Base-by-base conservation (phyloP, 1,139 yeast genomes). In the Debaryomyces singareniensis region DNA sequence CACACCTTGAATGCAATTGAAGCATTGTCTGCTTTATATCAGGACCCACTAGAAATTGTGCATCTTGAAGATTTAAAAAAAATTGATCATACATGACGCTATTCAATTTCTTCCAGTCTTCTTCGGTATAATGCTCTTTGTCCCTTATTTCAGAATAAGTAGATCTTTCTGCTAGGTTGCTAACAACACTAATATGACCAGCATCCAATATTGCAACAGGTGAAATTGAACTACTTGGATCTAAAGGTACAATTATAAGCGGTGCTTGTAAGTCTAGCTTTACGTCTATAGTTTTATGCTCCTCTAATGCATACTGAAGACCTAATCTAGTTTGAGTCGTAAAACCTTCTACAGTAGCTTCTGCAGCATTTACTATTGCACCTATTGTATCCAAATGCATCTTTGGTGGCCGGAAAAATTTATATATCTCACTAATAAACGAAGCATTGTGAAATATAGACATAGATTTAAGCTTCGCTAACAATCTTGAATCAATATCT, bases 201-300 rank as follows among this genome's bases (percentile, higher is more conserved):
- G 97, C 96, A 68, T 93, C 98, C 34, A 93, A 66, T 10, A 91
- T 75, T 4, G 91, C 89, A 37, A 95, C 95, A 0, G 96, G 94
- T 0, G 96, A 78, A 25, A 81, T 69, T 77, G 85, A 78, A 40
- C 75, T 76, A 10, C 76, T 71, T 0, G 95, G 84, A 47, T 86
- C 85, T 13, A 86, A 63, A 0, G 98, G 98, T 24, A 91, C 46
- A n/a, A 91, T 83, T 16, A 93, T 76, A 39, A 93, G 65, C 0
- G 99, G 98, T 0, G 98, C 95, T 48, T 89, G 96, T 29, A 93
- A 63, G 53, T 93, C 97, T 37, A 91, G 69, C 43, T 83, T 77
- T 15, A 89, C 73, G 48, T 86, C 81, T 30, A 89, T 61, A 0
- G 97, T 89, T 50, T 89, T 87, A 56, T 91, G 98, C 45, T 91